phyloP scores from a whole-genome alignment of 495 filamentous ascomycete genomes.

The Podospora comata region DNA sequence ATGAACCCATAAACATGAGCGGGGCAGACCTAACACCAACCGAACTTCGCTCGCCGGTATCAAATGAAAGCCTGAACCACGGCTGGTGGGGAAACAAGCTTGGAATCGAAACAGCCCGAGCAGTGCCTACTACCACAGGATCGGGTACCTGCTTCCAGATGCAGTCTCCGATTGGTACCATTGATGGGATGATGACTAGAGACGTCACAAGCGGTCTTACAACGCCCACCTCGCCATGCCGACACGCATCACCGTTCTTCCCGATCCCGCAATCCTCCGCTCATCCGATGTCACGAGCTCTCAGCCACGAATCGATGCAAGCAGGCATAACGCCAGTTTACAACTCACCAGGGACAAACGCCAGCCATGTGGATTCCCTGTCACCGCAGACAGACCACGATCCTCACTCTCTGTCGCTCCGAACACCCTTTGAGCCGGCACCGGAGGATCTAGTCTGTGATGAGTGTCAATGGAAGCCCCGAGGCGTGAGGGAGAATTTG shows the following conservation, averaged over 20 bases:
- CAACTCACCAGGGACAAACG: constrained; percentile 17
- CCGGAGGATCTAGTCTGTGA: constrained; percentile 36
- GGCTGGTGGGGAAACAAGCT: constrained; percentile 27
- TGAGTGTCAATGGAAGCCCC: constrained; percentile 39
- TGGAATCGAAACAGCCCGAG: constrained; percentile 16
- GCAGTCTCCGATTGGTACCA: constrained; percentile 10
- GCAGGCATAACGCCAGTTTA: constrained; percentile 15
- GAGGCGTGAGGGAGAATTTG: constrained; percentile 36
- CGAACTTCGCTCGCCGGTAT: constrained; percentile 10
- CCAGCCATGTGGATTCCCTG: constrained; percentile 12
- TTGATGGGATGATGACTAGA: constrained; percentile 6
- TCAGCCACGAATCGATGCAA: constrained; percentile 31
- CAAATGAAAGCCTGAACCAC: constrained; percentile 10
- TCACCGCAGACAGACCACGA: constrained; percentile 18
- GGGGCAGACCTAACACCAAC: constrained; percentile 15
- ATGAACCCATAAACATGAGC: constrained; percentile 19
- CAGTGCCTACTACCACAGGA: constrained; percentile 18
- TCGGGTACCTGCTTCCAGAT: constrained; percentile 13
- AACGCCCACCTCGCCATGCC: constrained; percentile 20
- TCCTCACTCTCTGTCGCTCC: constrained; percentile 13
- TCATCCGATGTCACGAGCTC: constrained; percentile 22
- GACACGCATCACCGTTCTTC: constrained; percentile 21
- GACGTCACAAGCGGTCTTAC: constrained; percentile 11
- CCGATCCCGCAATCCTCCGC: constrained; percentile 13
- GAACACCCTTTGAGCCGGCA: constrained; percentile 4